Percentiles rank a stretch among this genome's conserved stretches.
These are phyloP conservation scores for Phaeosphaeriaceae sp. DNA, from an alignment of 2,329 filamentous ascomycete genomes.

Conservation along the genomic window DNA sequence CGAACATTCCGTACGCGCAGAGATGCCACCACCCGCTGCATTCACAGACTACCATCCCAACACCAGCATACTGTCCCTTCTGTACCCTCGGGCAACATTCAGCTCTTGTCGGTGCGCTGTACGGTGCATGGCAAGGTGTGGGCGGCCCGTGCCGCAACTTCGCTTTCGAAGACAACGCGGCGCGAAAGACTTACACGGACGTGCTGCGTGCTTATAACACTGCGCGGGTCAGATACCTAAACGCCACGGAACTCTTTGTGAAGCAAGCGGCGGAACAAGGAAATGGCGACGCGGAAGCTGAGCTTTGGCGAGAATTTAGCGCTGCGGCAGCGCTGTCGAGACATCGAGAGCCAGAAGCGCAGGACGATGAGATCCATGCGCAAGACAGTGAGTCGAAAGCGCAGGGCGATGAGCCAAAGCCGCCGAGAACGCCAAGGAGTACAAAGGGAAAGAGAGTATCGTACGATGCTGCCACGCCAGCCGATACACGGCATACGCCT, in stretches of 20 bases:
- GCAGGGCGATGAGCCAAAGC: too few species aligned
- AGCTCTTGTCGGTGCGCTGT: constrained; percentile 6
- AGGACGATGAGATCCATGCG: background rate
- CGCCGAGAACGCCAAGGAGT: background rate
- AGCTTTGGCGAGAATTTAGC: background rate
- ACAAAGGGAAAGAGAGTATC: background rate
- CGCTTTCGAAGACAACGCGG: background rate
- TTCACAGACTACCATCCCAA: background rate
- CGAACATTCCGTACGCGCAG: background rate
- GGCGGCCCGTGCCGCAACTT: constrained; percentile 19
- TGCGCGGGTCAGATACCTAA: constrained; percentile 11
- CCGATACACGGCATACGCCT: constrained; percentile 13
- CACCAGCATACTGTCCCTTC: constrained; percentile 6
- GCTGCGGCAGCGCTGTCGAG: constrained; percentile 1
- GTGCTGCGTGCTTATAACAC: constrained; percentile 2
- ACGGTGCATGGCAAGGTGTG: constrained; percentile 5
- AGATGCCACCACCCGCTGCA: background rate
- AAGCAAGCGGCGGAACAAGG: constrained; percentile 4
- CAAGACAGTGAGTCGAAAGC: background rate
- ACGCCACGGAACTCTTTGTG: constrained; percentile 4
- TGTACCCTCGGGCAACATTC: constrained; percentile 16
- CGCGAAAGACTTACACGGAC: background rate
- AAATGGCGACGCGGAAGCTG: background rate
- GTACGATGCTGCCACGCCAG: constrained; percentile 10
- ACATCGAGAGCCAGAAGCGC: background rate